phyloP scores from a whole-genome alignment of 1,139 yeast species.

The Suhomyces terraborum region DNA sequence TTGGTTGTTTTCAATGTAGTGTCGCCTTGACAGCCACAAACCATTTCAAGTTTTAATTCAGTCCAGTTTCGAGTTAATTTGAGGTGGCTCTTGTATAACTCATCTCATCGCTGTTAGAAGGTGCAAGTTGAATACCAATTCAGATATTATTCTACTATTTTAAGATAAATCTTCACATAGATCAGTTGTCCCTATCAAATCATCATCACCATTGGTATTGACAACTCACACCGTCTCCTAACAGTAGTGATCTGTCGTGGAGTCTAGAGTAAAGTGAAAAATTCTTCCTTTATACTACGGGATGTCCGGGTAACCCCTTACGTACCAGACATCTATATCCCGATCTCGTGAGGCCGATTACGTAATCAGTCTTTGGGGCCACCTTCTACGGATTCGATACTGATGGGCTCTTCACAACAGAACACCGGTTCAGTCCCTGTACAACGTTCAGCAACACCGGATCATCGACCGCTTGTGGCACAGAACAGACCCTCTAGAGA shows the following conservation, averaged over 20 bases:
- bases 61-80: too few relatives aligned
- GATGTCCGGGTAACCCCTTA: slow-evolving; percentile 13
- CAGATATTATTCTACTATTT: slow-evolving; percentile 27
- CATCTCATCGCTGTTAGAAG: not conserved
- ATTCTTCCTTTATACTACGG: slow-evolving; percentile 1
- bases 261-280: not conserved
- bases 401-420: not conserved
- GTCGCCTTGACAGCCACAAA: too few relatives aligned
- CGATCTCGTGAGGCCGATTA: slow-evolving; percentile 1
- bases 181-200: slow-evolving; percentile 47
- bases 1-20: too few relatives aligned
- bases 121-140: slow-evolving; percentile 3
- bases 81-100: not conserved
- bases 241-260: slow-evolving; percentile 10
- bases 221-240: slow-evolving; percentile 9
- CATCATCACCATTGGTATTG: slow-evolving; percentile 23
- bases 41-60: too few relatives aligned
- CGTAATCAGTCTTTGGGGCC: slow-evolving; percentile 2
- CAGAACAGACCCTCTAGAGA: not conserved
- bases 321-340: too few relatives aligned
- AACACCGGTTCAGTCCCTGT: not conserved
- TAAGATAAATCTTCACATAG: slow-evolving; percentile 25
- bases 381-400: not conserved
- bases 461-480: not conserved
- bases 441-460: not conserved